A percentile compares a stretch with the other conserved stretches of the same genome.
These are phyloP conservation scores for Francoa sonchifolia DNA, from an alignment of 441 rosid species.

Conservation along the genomic window DNA sequence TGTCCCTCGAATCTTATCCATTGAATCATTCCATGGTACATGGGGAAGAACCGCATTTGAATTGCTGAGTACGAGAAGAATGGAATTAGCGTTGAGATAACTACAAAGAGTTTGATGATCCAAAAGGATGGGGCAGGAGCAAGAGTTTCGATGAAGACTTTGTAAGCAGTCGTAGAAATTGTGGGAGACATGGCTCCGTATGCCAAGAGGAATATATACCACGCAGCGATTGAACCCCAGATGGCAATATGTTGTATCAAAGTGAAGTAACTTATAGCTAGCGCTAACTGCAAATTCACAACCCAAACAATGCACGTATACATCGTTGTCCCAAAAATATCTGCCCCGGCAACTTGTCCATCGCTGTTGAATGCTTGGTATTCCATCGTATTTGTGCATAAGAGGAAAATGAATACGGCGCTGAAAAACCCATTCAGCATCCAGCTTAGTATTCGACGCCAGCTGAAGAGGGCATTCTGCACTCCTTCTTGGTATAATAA, in stretches of 20 bases:
- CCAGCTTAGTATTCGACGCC: slow-evolving; percentile 75
- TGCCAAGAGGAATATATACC: slow-evolving; percentile 78
- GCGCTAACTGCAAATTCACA: slow-evolving; percentile 85
- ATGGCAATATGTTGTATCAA: slow-evolving; percentile 76
- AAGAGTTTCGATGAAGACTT: slow-evolving; percentile 66
- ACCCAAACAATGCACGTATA: slow-evolving; percentile 83
- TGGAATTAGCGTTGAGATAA: slow-evolving; percentile 52
- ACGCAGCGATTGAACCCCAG: slow-evolving; percentile 70
- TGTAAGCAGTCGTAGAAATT: slow-evolving; percentile 66
- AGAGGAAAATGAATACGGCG: slow-evolving; percentile 62
- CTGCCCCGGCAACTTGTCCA: slow-evolving; percentile 66
- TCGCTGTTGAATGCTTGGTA: slow-evolving; percentile 60
- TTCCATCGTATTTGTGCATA: slow-evolving; percentile 51
- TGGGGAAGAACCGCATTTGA: slow-evolving; percentile 75
- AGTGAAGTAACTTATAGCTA: slow-evolving; percentile 74
- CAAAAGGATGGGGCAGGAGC: slow-evolving; percentile 81
- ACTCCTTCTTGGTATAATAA: slow-evolving; percentile 91
- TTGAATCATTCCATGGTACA: slow-evolving; percentile 81
- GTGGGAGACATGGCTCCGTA: slow-evolving; percentile 52
- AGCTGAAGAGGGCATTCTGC: slow-evolving; percentile 74
- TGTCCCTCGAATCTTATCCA: slow-evolving; percentile 75
- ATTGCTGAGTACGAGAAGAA: slow-evolving; percentile 55
- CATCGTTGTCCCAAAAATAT: slow-evolving; percentile 71
- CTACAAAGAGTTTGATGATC: slow-evolving; percentile 50
- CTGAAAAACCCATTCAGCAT: slow-evolving; percentile 47